Conservation (phyloP, 1,139 yeast species). For the Suhomyces maxii region DNA sequence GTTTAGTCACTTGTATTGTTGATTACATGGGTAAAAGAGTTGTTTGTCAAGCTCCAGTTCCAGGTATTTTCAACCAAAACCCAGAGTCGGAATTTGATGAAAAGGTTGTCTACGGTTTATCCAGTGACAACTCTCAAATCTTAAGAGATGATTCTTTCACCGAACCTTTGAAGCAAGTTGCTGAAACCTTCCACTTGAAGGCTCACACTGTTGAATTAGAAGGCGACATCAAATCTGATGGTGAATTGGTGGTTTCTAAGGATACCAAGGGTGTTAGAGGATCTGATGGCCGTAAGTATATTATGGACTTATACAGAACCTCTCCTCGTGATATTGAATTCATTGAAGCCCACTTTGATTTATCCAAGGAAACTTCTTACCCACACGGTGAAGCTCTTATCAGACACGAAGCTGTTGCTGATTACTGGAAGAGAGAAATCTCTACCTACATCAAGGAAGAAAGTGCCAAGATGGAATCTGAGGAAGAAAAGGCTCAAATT, state of each 20-base stretch:
- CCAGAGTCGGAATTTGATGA: constrained; percentile 30
- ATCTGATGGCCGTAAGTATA: constrained; percentile 79
- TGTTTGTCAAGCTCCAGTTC: constrained; percentile 93
- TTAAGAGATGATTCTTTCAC: constrained; percentile 52
- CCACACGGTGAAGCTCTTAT: constrained; percentile 80
- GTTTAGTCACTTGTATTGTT: constrained; percentile 77
- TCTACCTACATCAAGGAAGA: constrained; percentile 54
- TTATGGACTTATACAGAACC: constrained; percentile 80
- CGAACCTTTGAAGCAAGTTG: constrained; percentile 57
- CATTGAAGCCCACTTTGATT: constrained; percentile 53
- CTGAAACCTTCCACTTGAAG: constrained; percentile 78
- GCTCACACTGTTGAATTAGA: constrained; percentile 54
- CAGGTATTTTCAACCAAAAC: constrained; percentile 76
- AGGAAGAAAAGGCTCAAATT: constrained; percentile 48
- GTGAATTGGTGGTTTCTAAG: constrained; percentile 64
- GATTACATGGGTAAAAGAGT: constrained; percentile 89
- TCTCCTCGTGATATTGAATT: constrained; percentile 84
- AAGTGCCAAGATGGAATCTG: constrained; percentile 40
- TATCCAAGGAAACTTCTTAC: constrained; percentile 50
- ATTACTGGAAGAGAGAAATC: constrained; percentile 80
- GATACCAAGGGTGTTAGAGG: constrained; percentile 87
- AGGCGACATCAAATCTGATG: constrained; percentile 32
- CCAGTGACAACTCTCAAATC: constrained; percentile 58
- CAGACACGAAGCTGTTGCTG: constrained; percentile 86
- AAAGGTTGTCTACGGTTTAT: constrained; percentile 71